Percentiles rank a stretch among this genome's conserved stretches.
phyloP scores from a whole-genome alignment of 1,284 basidiomycete species.

The Cutaneotrichosporon mucoides region DNA sequence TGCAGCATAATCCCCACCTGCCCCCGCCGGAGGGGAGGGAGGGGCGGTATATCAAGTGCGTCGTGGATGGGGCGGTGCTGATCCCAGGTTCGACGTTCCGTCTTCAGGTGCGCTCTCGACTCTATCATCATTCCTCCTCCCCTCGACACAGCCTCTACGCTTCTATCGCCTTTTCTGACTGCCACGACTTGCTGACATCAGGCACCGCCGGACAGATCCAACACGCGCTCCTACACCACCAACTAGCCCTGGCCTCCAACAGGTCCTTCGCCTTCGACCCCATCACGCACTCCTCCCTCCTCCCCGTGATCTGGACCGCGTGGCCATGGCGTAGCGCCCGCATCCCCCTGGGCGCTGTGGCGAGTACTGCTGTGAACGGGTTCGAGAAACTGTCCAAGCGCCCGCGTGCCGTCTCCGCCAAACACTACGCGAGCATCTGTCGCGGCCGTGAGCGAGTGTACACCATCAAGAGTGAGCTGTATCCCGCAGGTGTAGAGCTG shows the following conservation, averaged over 20 bases:
- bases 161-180: constrained; percentile 14
- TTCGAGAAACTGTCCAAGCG: constrained; percentile 38
- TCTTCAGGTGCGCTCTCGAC: neutral
- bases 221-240: constrained; percentile 40
- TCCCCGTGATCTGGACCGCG: constrained; percentile 24
- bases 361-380: constrained; percentile 37
- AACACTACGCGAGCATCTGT: neutral
- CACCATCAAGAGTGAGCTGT: neutral
- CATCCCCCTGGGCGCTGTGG: constrained; percentile 43
- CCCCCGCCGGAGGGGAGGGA: constrained; percentile 27
- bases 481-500: constrained; percentile 26
- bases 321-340: constrained; percentile 41
- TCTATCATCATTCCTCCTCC: neutral
- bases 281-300: constrained; percentile 36
- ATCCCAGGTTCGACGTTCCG: constrained; percentile 40
- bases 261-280: constrained; percentile 44
- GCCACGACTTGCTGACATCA: constrained; percentile 23
- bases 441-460: neutral
- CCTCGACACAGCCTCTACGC: neutral
- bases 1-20: constrained; percentile 21
- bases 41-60: constrained; percentile 41
- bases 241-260: constrained; percentile 40
- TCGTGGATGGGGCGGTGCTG: neutral
- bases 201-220: constrained; percentile 38
- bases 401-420: constrained; percentile 37